Evolutionary conservation across 1,284 basidiomycete species (phyloP).

Genomic region (Schizophyllum commune): DNA sequence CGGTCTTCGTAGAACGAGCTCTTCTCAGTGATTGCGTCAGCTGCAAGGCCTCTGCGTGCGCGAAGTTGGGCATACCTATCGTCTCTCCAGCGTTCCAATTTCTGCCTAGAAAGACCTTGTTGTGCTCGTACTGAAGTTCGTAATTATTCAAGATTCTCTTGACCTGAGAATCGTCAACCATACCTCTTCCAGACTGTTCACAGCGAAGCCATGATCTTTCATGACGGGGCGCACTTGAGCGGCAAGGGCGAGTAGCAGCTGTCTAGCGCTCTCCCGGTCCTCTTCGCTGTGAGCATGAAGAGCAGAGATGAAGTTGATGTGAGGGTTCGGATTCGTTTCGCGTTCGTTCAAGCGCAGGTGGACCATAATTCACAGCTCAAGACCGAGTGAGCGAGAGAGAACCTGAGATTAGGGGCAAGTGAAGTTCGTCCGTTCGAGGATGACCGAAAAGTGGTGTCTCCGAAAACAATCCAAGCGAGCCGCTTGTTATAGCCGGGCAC

Average conservation of each 20-base stretch:
- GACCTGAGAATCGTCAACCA: too few species aligned
- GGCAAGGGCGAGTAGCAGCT: slow-evolving; percentile 66
- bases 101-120: slow-evolving; percentile 66
- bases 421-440: background rate
- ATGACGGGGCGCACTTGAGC: slow-evolving; percentile 77
- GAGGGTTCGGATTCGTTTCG: slow-evolving; percentile 64
- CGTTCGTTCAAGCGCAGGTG: slow-evolving; percentile 62
- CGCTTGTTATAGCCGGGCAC: too few species aligned
- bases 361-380: slow-evolving; percentile 45
- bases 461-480: background rate
- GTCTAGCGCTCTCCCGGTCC: slow-evolving; percentile 50
- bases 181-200: slow-evolving; percentile 80
- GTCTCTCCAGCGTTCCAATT: slow-evolving; percentile 79
- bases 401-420: too few species aligned
- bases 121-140: slow-evolving; percentile 65
- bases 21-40: slow-evolving; percentile 28
- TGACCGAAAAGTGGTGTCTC: background rate
- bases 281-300: slow-evolving; percentile 35
- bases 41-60: background rate
- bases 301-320: slow-evolving; percentile 67
- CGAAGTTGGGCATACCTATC: slow-evolving; percentile 40
- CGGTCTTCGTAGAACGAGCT: slow-evolving; percentile 60
- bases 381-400: too few species aligned
- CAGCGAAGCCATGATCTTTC: slow-evolving; percentile 65
- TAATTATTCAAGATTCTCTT: too few species aligned